phyloP scores from a whole-genome alignment of 805 yeast genomes.

The Candida andamanensis region DNA sequence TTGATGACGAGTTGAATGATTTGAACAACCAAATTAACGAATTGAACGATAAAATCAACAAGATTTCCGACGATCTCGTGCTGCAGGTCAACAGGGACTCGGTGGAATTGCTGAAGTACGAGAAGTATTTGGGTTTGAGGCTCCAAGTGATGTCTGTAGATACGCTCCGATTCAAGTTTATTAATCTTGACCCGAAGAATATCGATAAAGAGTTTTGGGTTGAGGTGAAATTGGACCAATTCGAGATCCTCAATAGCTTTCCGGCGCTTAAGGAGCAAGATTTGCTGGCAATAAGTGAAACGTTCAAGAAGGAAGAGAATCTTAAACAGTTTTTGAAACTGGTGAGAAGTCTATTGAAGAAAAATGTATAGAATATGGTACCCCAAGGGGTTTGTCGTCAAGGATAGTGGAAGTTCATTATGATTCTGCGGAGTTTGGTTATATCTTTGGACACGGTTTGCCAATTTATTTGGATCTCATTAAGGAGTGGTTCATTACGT shows the following conservation, averaged over 20 bases:
- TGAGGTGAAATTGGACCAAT: conserved; percentile 43
- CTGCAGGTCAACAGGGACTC: conserved; percentile 43
- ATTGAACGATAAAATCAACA: conserved; percentile 15
- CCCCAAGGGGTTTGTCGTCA: not conserved
- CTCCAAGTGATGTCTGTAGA: conserved; percentile 48
- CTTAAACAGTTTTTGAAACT: conserved; percentile 21
- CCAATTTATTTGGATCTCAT: conserved; percentile 15
- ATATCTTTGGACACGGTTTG: conserved; percentile 11
- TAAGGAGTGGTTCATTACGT: conserved; percentile 5
- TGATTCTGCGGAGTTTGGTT: conserved; percentile 6
- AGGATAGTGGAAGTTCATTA: conserved; percentile 1
- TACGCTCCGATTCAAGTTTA: conserved; percentile 44
- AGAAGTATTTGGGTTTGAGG: conserved; percentile 48
- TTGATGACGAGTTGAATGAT: conserved; percentile 22
- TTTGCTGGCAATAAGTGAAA: conserved; percentile 13
- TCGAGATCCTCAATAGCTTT: conserved; percentile 27
- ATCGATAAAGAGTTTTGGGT: conserved; percentile 38
- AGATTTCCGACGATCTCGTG: conserved; percentile 29
- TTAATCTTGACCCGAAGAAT: conserved; percentile 42
- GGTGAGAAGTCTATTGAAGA: conserved; percentile 8
- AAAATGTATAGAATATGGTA: conserved; percentile 1
- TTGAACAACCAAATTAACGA: conserved; percentile 11
- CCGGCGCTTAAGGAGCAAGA: conserved; percentile 32
- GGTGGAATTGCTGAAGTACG: conserved; percentile 50
- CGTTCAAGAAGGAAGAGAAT: conserved; percentile 22